Conservation (phyloP, 1,284 basidiomycete genomes). For the Apiotrichum akiyoshidainum region DNA sequence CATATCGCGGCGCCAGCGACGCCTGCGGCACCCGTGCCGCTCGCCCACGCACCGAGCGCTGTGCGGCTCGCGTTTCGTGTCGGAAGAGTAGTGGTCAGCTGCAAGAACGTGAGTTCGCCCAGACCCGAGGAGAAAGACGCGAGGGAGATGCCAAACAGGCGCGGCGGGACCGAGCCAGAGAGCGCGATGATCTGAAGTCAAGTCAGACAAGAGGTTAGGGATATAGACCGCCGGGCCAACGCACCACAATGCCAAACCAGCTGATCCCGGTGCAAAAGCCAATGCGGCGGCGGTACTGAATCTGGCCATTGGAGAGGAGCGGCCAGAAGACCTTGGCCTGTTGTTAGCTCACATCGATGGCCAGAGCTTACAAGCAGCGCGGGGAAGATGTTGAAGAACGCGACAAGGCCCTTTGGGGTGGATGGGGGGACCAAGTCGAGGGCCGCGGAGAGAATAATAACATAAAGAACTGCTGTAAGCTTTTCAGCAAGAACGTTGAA, state of each 20-base stretch:
- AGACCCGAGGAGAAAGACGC: slow-evolving; percentile 90
- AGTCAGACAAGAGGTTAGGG: not conserved
- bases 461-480: slow-evolving; percentile 69
- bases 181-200: slow-evolving; percentile 69
- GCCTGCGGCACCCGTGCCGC: slow-evolving; percentile 91
- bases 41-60: slow-evolving; percentile 69
- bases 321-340: slow-evolving; percentile 88
- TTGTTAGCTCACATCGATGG: slow-evolving; percentile 20
- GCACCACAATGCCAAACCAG: slow-evolving; percentile 74
- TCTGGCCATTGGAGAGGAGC: slow-evolving; percentile 75
- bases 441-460: slow-evolving; percentile 93
- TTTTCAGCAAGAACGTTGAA: not conserved
- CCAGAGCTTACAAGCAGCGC: slow-evolving; percentile 56
- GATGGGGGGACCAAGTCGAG: slow-evolving; percentile 86
- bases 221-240: slow-evolving; percentile 11
- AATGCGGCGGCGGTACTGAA: slow-evolving; percentile 73
- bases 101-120: slow-evolving; percentile 91
- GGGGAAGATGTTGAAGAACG: slow-evolving; percentile 85
- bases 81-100: slow-evolving; percentile 73
- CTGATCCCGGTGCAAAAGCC: slow-evolving; percentile 70
- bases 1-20: slow-evolving; percentile 87
- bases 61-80: slow-evolving; percentile 33
- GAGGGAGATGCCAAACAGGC: slow-evolving; percentile 79
- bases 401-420: slow-evolving; percentile 83
- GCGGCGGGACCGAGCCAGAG: slow-evolving; percentile 65